Evolutionary conservation across 1,284 basidiomycete species (phyloP), one percentile per base, ranked within the genome.

Genomic region (Ganoderma sinense): DNA sequence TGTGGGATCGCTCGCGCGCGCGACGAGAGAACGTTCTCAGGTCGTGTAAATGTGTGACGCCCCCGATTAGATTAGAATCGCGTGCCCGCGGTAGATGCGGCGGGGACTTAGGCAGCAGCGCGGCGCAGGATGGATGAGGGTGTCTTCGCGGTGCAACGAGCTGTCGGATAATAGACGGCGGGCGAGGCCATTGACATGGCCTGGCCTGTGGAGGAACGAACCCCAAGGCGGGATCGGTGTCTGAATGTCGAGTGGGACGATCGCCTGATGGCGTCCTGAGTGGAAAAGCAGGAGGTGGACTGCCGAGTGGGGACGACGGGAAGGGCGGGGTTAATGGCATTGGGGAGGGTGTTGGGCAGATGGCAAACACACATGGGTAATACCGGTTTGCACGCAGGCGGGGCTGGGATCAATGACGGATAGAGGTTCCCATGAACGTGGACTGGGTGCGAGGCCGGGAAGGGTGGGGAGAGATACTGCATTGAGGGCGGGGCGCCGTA

Each of bases 401-500:
- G 55, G 59, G 64, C 55, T 58, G 29, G 65, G 43, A 58, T 59
- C 51, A 66, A 60, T 48, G 68, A 67, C 64, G 64, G 40, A 33
- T 43, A 7, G 6, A 23, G 51, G 55, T 75, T 75, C 74, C 71
- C 74, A 75, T 72, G 75, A 74, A 68, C 74, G 74, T 76, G 74
- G 71, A 71, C 58, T 69, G 69, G 66, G 66, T 53, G 69, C 72
- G 70, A 71, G 66, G 45, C 36, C 36, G 55, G 68, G 53, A 65
- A 64, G 41, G 43, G 62, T 53, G 56, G 36, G 41, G 53, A 18
- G 16, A 56, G 53, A 51, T 51, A 26, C 62, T 48, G 67, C 66
- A 71, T 70, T 74, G 66, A 71, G 67, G 71, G 66, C 74, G 75
- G 75, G 75, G 76, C 75, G 75, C 75, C 72, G 72, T 69, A 51